These are phyloP conservation scores for Gracilaria caudata DNA, from an alignment of 23 red algal genomes.

Conservation along the genomic window DNA sequence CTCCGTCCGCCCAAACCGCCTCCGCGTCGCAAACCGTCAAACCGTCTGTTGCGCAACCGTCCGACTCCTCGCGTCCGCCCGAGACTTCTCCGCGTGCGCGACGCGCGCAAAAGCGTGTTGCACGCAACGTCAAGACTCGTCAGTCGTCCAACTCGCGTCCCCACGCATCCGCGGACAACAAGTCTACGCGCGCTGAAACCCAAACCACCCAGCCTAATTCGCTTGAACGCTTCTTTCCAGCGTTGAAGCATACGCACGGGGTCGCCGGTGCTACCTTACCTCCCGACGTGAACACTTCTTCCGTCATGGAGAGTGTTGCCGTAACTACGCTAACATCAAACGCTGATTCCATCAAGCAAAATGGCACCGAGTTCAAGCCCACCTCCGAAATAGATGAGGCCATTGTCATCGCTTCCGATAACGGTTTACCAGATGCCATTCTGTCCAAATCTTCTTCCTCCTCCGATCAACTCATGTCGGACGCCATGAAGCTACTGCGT, in stretches of 20 bases:
- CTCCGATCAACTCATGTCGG: neutral
- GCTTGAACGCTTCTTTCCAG: slow-evolving; percentile 55
- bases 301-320: slow-evolving; percentile 24
- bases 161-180: neutral
- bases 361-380: slow-evolving; percentile 33
- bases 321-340: slow-evolving; percentile 33
- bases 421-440: slow-evolving; percentile 24
- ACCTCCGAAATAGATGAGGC: slow-evolving; percentile 44
- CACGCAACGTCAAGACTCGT: neutral
- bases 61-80: neutral
- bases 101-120: slow-evolving; percentile 9
- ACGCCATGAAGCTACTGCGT: neutral
- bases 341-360: neutral
- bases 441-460: neutral
- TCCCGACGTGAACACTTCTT: slow-evolving; percentile 30
- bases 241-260: slow-evolving; percentile 52
- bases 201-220: neutral
- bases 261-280: slow-evolving; percentile 43
- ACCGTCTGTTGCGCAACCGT: neutral
- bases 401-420: slow-evolving; percentile 45
- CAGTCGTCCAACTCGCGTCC: neutral
- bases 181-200: neutral
- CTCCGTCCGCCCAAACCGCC: neutral
- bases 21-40: neutral
- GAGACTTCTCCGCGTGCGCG: neutral